Percentiles rank a stretch among this genome's conserved stretches.
Evolutionary conservation across 768 basidiomycete species (phyloP).

Genomic region (Coprinopsis strossmayeri): DNA sequence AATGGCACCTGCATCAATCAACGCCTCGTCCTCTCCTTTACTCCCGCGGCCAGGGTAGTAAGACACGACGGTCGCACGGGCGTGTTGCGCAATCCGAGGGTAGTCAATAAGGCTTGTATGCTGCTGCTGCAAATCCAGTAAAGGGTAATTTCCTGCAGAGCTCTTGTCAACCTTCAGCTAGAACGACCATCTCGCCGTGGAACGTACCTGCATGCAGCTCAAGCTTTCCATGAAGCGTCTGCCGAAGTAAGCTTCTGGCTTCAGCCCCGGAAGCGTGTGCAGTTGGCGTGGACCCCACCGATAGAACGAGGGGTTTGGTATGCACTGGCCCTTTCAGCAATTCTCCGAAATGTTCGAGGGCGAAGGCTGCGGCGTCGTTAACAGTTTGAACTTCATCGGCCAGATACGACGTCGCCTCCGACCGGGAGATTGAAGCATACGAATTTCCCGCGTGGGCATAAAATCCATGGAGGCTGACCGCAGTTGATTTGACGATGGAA

Average conservation of each 20-base stretch:
- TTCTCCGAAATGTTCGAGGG: slow-evolving; percentile 37
- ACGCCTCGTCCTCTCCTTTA: slow-evolving; percentile 60
- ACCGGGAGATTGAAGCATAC: slow-evolving; percentile 66
- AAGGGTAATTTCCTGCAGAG: slow-evolving; percentile 64
- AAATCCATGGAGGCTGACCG: slow-evolving; percentile 69
- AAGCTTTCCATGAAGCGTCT: slow-evolving; percentile 49
- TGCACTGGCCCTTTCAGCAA: slow-evolving; percentile 25
- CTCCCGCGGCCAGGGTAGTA: slow-evolving; percentile 65
- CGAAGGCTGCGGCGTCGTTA: slow-evolving; percentile 55
- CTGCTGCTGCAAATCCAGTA: slow-evolving; percentile 80
- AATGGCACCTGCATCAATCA: slow-evolving; percentile 78
- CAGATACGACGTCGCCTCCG: slow-evolving; percentile 60
- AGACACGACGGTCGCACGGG: slow-evolving; percentile 72
- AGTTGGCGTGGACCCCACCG: slow-evolving; percentile 84
- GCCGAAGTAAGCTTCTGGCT: slow-evolving; percentile 35
- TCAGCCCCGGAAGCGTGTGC: slow-evolving; percentile 69
- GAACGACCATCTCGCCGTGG: background rate
- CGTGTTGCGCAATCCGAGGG: slow-evolving; percentile 54
- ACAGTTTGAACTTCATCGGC: slow-evolving; percentile 66
- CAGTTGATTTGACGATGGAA: slow-evolving; percentile 44
- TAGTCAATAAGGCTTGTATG: slow-evolving; percentile 61
- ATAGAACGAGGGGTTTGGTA: slow-evolving; percentile 56
- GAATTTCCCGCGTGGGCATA: slow-evolving; percentile 77
- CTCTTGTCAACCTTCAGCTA: background rate
- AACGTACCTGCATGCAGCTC: slow-evolving; percentile 70